Evolutionary conservation across 2,329 filamentous ascomycete species (phyloP).

Genomic region (Diaporthe velutina): DNA sequence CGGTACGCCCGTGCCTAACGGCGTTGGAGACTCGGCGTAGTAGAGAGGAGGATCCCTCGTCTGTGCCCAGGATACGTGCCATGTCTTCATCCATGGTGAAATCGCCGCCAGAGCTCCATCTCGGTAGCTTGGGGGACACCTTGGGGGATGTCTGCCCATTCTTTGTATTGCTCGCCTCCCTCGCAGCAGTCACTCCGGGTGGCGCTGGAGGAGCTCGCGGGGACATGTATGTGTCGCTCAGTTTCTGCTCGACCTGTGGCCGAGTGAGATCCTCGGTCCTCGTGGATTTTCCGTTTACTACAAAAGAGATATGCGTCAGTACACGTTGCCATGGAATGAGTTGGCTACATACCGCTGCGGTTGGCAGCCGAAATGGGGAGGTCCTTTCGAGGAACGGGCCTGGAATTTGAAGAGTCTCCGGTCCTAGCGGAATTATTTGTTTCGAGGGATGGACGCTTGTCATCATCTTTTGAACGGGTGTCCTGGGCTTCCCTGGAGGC

Average conservation of each 20-base stretch:
- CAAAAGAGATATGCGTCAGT: slow-evolving; percentile 34
- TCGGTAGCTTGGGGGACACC: slow-evolving; percentile 75
- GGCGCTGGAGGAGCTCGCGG: slow-evolving; percentile 69
- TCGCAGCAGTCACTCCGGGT: slow-evolving; percentile 51
- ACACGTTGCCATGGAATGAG: slow-evolving; percentile 33
- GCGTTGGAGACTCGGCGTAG: slow-evolving; percentile 92
- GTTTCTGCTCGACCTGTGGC: slow-evolving; percentile 55
- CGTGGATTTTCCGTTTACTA: slow-evolving; percentile 53
- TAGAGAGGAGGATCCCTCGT: slow-evolving; percentile 83
- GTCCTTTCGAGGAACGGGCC: slow-evolving; percentile 75
- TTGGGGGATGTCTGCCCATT: slow-evolving; percentile 57
- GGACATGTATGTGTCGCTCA: slow-evolving; percentile 68
- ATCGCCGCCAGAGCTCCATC: slow-evolving; percentile 84
- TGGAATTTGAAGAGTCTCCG: slow-evolving; percentile 54
- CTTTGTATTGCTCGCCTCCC: slow-evolving; percentile 51
- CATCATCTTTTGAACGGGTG: slow-evolving; percentile 67
- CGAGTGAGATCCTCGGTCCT: slow-evolving; percentile 47
- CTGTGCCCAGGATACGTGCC: slow-evolving; percentile 85
- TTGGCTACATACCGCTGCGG: slow-evolving; percentile 57
- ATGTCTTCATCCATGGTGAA: slow-evolving; percentile 97
- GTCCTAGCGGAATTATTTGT: slow-evolving; percentile 56
- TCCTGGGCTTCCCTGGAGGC: slow-evolving; percentile 71
- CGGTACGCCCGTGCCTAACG: slow-evolving; percentile 91
- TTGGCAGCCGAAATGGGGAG: slow-evolving; percentile 55
- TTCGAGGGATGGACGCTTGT: slow-evolving; percentile 58